Evolutionary conservation across 805 yeast species (phyloP).

Genomic region (Candida taoyuanica): DNA sequence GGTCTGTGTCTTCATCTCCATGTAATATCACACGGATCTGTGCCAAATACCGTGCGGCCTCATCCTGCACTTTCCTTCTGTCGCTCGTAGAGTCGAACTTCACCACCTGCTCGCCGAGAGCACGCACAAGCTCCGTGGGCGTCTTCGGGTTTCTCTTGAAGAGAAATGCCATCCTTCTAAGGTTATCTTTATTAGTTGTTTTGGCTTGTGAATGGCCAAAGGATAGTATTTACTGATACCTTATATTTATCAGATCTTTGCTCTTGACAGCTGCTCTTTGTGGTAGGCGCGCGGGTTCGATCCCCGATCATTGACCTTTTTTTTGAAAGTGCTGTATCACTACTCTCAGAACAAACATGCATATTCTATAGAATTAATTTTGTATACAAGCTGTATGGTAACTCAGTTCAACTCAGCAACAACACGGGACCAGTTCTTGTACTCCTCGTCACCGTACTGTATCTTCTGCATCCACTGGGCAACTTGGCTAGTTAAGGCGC

Average conservation of each 20-base stretch:
- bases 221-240: no score
- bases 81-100: constrained; percentile 41
- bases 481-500: constrained; percentile 71
- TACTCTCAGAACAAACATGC: no score
- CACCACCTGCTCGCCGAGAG: constrained; percentile 65
- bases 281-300: constrained; percentile 1
- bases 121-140: constrained; percentile 76
- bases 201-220: not conserved
- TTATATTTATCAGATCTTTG: no score
- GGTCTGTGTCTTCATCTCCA: constrained; percentile 63
- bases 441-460: constrained; percentile 82
- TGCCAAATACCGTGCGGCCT: constrained; percentile 56
- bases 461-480: constrained; percentile 83
- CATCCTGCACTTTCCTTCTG: constrained; percentile 59
- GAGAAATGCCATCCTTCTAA: constrained; percentile 47
- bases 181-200: no score
- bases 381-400: no score
- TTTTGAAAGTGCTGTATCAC: no score
- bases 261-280: constrained; percentile 1
- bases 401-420: constrained; percentile 27
- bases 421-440: constrained; percentile 46
- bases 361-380: no score
- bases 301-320: no score
- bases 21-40: constrained; percentile 63
- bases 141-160: constrained; percentile 90